Conservation (phyloP, 129 eudicot genomes). For the Flaveria trinervia region DNA sequence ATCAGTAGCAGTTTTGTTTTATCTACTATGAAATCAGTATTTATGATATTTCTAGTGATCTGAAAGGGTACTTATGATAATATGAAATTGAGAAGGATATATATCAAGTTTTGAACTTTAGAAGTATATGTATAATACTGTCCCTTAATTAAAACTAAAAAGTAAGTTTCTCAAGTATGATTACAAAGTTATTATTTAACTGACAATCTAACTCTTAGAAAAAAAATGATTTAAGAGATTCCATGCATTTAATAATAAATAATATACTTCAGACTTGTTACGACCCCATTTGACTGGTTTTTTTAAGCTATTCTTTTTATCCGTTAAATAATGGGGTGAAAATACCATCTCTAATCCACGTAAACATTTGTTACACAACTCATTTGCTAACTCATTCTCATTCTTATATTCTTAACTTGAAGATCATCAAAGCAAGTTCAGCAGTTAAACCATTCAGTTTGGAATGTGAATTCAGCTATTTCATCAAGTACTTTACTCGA, state of each 20-base stretch:
- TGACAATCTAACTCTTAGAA: background rate
- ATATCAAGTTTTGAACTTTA: background rate
- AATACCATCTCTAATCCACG: background rate
- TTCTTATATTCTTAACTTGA: conserved; percentile 25
- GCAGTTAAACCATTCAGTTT: conserved; percentile 71
- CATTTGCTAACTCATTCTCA: background rate
- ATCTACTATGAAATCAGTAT: background rate
- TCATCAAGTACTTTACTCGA: conserved; percentile 81
- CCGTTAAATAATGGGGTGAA: background rate
- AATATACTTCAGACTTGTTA: background rate
- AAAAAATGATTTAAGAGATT: background rate
- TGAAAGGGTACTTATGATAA: background rate
- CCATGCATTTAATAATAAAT: background rate
- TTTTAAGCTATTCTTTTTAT: background rate
- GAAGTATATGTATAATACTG: background rate
- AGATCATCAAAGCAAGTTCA: conserved; percentile 85
- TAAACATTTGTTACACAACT: background rate
- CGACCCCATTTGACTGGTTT: background rate
- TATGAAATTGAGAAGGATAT: background rate
- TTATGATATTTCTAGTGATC: background rate
- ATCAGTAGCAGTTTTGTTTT: background rate
- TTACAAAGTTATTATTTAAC: conserved; percentile 4
- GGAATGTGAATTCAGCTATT: conserved; percentile 73
- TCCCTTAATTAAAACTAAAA: background rate
- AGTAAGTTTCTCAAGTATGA: background rate